Evolutionary conservation across 2,329 filamentous ascomycete species (phyloP), one percentile per base, ranked within the genome.

Genomic region (Scytalidium lignicola): DNA sequence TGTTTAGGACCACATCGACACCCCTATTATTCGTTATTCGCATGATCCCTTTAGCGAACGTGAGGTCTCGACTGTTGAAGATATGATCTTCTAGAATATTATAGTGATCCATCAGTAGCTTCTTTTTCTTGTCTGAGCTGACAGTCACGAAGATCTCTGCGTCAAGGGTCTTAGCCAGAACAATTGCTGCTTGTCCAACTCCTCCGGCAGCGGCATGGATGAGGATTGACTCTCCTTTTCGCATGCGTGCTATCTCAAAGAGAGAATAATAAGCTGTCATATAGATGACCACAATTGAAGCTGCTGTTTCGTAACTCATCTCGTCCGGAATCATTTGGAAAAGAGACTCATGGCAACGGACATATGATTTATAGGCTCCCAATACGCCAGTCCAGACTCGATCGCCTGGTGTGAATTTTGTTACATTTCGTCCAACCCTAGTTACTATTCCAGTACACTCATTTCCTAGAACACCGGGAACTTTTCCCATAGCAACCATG

Each of bases 191-290:
- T 44, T 55, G 53, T 15, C 58, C 58, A 1, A 60, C 45, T 10
- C 51, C 54, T 6, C 58, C 55, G 17, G 54, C 43, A 1, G 48
- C 58, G 18, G 50, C 41, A 45, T 59, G 57, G 1, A 62, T 57
- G 0, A 62, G 41, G n/a, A 62, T 42, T 1, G 50, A 40, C 21
- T 62, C 52, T 2, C 68, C 69, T 0, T 62, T 57, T 12, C 62
- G 51, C 0, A 76, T 59, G 0, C 66, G 60, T 15, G 66, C 73
- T 6, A 70, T 48, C 18, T 71, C 57, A 8, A 65, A 58, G 3
- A 80, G 59, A 2, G 66, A 68, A 49, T 77, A 70, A 48, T 69
- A 67, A 1, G 74, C 75, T 3, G 71, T 68, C 19, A 68, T 53
- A 45, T 69, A 68, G 0, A 68, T 61, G 1, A 72, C 67, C 0